Evolutionary conservation across 177 flowering plant species (phyloP).

Genomic region (Telopea speciosissima): DNA sequence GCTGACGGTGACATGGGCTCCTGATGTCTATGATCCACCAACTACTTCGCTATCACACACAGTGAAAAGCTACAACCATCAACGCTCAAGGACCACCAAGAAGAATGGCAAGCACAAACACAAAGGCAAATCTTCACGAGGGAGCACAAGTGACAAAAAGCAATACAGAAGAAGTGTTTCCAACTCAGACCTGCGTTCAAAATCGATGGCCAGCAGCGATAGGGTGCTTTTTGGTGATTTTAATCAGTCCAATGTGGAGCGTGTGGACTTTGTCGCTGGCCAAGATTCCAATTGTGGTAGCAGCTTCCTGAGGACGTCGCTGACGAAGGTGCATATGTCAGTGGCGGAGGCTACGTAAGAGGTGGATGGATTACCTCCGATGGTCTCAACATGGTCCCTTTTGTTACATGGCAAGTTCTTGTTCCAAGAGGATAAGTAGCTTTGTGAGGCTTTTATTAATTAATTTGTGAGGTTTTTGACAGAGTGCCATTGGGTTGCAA

Average conservation of each 20-base stretch:
- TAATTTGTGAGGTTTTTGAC: no score
- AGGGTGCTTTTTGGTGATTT: slow-evolving; percentile 6
- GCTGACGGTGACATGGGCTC: slow-evolving; percentile 63
- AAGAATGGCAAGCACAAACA: slow-evolving; percentile 51
- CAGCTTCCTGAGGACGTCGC: slow-evolving; percentile 43
- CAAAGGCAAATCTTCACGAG: slow-evolving; percentile 41
- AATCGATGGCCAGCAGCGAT: slow-evolving; percentile 11
- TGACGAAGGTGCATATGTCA: slow-evolving; percentile 35
- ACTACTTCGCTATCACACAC: slow-evolving; percentile 46
- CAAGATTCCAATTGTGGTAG: slow-evolving; percentile 51
- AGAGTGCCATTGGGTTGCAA: no score
- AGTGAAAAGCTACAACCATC: slow-evolving; percentile 31
- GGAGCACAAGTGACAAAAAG: slow-evolving; percentile 43
- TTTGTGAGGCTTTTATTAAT: neutral
- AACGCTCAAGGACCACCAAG: slow-evolving; percentile 29
- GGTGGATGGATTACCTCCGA: slow-evolving; percentile 32
- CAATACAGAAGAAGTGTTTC: slow-evolving; percentile 31
- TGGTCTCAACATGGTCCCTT: neutral
- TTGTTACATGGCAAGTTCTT: no score
- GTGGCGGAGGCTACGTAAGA: slow-evolving; percentile 53
- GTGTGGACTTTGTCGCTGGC: slow-evolving; percentile 23
- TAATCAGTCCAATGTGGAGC: slow-evolving; percentile 11
- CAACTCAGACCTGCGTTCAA: slow-evolving; percentile 17
- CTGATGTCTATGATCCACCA: slow-evolving; percentile 83
- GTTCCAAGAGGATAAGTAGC: no score